Evolutionary conservation across 805 yeast species (phyloP), one percentile per base, ranked within the genome.

Genomic region (Teunomyces lycoperdinae): DNA sequence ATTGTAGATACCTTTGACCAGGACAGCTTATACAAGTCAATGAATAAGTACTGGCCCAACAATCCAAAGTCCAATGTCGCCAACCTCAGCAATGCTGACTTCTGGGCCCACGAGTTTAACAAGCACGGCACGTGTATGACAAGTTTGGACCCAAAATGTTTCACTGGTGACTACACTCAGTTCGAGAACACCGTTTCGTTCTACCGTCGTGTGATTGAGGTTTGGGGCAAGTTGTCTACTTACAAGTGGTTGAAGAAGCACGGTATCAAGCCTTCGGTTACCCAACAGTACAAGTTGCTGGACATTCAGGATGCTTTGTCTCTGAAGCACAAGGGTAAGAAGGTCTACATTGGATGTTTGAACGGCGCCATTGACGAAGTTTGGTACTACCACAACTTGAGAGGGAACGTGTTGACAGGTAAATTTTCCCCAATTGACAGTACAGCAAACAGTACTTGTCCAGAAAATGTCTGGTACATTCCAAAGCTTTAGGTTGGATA

Each of bases 311-410:
- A 52, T 2, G 76, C 76, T 1, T 63, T 72, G 48, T 50, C 60
- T 35, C 55, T 56, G 43, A 58, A 62, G 34, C 66, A 66, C 50
- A 60, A 53, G 16, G 74, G 68, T 11, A 51, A 64, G 30, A 43
- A 61, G 17, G 76, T 70, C 9, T 69, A 57, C 47, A 64, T 72
- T 60, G 66, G 66, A 33, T 72, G 77, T 53, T 50, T 60, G 46
- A 47, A 61, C 57, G 60, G 60, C 50, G 59, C 72, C 54, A 64
- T 84, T 44, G 78, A 77, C 54, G 85, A 85, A 63, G 70, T 85
- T 39, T 91, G 96, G 95, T 91, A 90, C 68, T 89, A 79, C 69
- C 86, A 85, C 71, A 75, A 81, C 51, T 71, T 89, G 44, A 73
- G 77, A 57, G 98, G 97, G 1, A 80, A 92, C 1, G 73, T 89